Conservation (phyloP, 2,329 filamentous ascomycete species). For the Pseudogymnoascus sp. region DNA sequence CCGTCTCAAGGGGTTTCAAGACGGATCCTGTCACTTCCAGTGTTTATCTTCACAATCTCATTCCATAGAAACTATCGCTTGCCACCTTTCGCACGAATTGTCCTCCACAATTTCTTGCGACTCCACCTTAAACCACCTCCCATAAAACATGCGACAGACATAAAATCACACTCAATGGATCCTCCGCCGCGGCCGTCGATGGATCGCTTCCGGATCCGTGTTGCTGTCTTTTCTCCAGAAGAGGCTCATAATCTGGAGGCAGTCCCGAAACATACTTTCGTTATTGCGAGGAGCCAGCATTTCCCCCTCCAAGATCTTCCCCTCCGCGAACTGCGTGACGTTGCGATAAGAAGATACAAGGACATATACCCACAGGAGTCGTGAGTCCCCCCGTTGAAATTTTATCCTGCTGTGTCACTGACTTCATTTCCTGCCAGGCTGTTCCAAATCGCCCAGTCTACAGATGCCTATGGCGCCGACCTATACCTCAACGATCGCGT, state of each 20-base stretch:
- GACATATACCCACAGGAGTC: slow-evolving; percentile 11
- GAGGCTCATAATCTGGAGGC: slow-evolving; percentile 1
- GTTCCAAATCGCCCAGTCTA: slow-evolving; percentile 10
- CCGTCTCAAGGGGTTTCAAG: not conserved
- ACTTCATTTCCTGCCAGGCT: not conserved
- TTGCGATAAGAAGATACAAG: slow-evolving; percentile 10
- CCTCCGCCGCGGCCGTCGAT: slow-evolving; percentile 3
- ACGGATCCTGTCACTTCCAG: not conserved
- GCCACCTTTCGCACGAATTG: not conserved
- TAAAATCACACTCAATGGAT: slow-evolving; percentile 11
- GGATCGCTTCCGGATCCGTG: slow-evolving; percentile 10
- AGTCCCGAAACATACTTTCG: slow-evolving; percentile 3
- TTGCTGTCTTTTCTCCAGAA: slow-evolving; percentile 9
- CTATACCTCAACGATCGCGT: slow-evolving; percentile 11
- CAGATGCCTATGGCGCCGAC: slow-evolving; percentile 9
- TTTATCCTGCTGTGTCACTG: not conserved
- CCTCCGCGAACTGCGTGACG: slow-evolving; percentile 7
- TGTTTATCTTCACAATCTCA: not conserved
- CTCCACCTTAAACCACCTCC: not conserved
- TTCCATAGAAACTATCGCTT: not conserved
- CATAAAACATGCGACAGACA: slow-evolving; percentile 5
- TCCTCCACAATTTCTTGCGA: not conserved
- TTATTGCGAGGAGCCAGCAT: slow-evolving; percentile 8
- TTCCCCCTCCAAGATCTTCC: slow-evolving; percentile 2
- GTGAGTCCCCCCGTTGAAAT: not conserved